These are phyloP conservation scores for Aspergillus transmontanensis DNA, from an alignment of 2,329 filamentous ascomycete species.

Conservation along the genomic window DNA sequence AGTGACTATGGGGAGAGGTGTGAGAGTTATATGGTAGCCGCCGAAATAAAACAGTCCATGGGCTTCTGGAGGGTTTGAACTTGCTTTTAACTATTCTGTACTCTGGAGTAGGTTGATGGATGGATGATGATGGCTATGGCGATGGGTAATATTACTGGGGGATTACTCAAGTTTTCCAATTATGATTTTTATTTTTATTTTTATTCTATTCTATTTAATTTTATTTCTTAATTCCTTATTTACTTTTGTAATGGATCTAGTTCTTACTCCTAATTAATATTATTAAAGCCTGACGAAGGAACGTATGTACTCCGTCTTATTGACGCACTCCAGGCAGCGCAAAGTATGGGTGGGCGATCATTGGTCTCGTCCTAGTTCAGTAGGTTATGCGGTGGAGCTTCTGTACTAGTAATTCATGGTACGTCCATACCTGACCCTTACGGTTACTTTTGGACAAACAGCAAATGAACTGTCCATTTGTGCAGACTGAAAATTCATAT, in stretches of 20 bases:
- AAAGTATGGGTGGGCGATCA: not conserved
- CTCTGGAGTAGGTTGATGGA: not conserved
- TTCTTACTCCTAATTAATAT: slow-evolving; percentile 5
- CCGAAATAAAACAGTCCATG: not conserved
- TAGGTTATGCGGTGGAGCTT: slow-evolving; percentile 5
- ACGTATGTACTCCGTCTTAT: not conserved
- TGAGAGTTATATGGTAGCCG: not conserved
- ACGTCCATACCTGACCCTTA: not conserved
- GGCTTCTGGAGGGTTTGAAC: not conserved
- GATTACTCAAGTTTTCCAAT: slow-evolving; percentile 6
- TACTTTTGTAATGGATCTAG: not conserved
- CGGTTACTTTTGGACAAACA: not conserved
- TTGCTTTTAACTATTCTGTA: slow-evolving; percentile 1
- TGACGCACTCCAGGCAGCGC: slow-evolving; percentile 4
- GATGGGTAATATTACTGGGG: slow-evolving; percentile 5
- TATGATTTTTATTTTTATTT: slow-evolving; percentile 3
- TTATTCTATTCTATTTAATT: not conserved
- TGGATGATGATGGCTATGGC: not conserved
- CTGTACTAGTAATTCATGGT: not conserved
- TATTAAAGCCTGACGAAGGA: slow-evolving; percentile 1
- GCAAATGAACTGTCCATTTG: not conserved
- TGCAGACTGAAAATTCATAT: not conserved
- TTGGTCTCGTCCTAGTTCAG: slow-evolving; percentile 5
- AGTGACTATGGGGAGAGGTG: not conserved
- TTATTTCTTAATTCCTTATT: not conserved